These are phyloP conservation scores for Moringa oleifera DNA, from an alignment of 345 rosid genomes.

Conservation along the genomic window DNA sequence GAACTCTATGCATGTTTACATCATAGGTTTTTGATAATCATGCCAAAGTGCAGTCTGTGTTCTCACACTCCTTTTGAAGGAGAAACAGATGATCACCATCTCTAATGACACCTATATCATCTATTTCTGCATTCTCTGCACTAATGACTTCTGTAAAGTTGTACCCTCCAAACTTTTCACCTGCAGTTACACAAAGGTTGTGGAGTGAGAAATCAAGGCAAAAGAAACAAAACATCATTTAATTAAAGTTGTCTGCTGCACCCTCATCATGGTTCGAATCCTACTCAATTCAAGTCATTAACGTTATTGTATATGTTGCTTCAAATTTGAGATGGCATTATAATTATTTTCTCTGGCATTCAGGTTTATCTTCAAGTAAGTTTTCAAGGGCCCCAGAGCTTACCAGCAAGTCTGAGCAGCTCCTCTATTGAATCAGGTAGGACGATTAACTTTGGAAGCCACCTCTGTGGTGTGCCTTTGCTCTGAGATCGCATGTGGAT, in stretches of 20 bases:
- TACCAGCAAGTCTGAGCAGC: slow-evolving; percentile 79
- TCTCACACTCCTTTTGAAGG: slow-evolving; percentile 35
- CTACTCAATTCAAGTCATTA: neutral
- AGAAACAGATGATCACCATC: slow-evolving; percentile 93
- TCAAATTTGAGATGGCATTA: neutral
- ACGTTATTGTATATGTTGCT: neutral
- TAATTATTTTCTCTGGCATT: slow-evolving; percentile 13
- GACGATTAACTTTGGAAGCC: slow-evolving; percentile 52
- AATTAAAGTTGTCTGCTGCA: neutral
- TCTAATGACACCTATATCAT: slow-evolving; percentile 69
- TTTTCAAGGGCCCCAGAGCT: slow-evolving; percentile 28
- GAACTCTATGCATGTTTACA: slow-evolving; percentile 17
- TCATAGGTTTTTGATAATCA: slow-evolving; percentile 4
- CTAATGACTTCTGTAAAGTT: slow-evolving; percentile 45
- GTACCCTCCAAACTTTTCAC: slow-evolving; percentile 71
- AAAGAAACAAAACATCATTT: slow-evolving; percentile 13
- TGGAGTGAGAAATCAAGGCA: slow-evolving; percentile 27
- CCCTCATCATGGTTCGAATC: slow-evolving; percentile 15
- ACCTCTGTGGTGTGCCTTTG: slow-evolving; percentile 26
- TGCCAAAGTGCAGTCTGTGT: slow-evolving; percentile 17
- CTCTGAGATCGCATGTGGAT: slow-evolving; percentile 50
- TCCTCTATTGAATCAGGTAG: slow-evolving; percentile 79
- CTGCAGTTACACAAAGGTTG: slow-evolving; percentile 52
- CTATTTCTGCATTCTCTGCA: slow-evolving; percentile 75
- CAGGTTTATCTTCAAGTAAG: slow-evolving; percentile 24